phyloP scores from a whole-genome alignment of 805 yeast genomes.

The Suhomyces prunicola region DNA sequence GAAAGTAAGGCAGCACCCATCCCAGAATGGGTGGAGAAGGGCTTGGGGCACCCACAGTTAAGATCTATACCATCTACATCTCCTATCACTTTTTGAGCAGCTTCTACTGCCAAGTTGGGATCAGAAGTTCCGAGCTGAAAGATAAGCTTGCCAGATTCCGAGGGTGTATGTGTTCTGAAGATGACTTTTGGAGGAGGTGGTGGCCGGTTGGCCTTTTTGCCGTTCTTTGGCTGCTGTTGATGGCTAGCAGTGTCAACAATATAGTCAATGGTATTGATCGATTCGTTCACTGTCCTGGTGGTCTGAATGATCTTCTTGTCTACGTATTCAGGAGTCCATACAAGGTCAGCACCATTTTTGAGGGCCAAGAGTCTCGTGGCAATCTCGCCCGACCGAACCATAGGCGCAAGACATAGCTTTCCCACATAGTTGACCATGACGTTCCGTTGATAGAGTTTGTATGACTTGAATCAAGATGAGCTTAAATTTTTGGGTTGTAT shows the following conservation, averaged over 20 bases:
- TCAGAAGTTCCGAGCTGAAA: conserved; percentile 90
- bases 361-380: conserved; percentile 83
- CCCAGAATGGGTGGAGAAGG: conserved; percentile 89
- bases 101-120: conserved; percentile 82
- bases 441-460: neutral
- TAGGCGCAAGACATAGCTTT: conserved; percentile 86
- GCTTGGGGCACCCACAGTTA: conserved; percentile 97
- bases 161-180: conserved; percentile 66
- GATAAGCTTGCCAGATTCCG: conserved; percentile 65
- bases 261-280: conserved; percentile 60
- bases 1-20: conserved; percentile 94
- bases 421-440: conserved; percentile 68
- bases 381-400: conserved; percentile 94
- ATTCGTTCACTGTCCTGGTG: conserved; percentile 56
- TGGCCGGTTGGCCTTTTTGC: conserved; percentile 27
- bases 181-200: conserved; percentile 55
- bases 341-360: conserved; percentile 86
- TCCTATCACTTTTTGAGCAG: conserved; percentile 72
- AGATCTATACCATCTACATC: conserved; percentile 94
- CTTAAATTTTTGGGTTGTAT: neutral
- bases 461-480: conserved; percentile 1
- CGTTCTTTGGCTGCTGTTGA: conserved; percentile 17
- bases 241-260: conserved; percentile 29
- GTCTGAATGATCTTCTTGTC: conserved; percentile 80
- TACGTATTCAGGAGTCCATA: conserved; percentile 91